phyloP scores from a whole-genome alignment of 2,329 filamentous ascomycete species.

The Diplodia corticola region DNA sequence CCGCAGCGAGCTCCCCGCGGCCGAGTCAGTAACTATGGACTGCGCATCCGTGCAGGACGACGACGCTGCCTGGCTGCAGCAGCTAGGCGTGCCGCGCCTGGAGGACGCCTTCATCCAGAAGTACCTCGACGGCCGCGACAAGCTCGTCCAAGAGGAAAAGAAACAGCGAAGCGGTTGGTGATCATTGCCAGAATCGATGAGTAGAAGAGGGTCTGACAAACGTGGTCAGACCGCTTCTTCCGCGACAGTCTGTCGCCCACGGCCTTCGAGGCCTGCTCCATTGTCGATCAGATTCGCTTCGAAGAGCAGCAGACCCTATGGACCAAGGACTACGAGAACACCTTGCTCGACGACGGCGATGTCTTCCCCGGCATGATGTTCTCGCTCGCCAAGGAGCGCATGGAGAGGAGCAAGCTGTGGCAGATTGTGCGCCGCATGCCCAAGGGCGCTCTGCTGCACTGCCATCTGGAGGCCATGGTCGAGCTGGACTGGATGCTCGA shows the following conservation, averaged over 20 bases:
- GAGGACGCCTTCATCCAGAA: conserved; percentile 78
- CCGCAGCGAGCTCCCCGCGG: background rate
- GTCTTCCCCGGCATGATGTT: conserved; percentile 94
- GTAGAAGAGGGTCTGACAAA: conserved; percentile 31
- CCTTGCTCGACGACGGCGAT: conserved; percentile 63
- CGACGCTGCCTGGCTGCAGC: conserved; percentile 43
- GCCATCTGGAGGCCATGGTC: conserved; percentile 88
- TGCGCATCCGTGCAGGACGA: conserved; percentile 24
- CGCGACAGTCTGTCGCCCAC: conserved; percentile 74
- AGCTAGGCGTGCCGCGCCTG: conserved; percentile 43
- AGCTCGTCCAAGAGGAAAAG: conserved; percentile 77
- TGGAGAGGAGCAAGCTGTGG: conserved; percentile 85
- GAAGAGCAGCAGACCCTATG: conserved; percentile 76
- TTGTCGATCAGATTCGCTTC: conserved; percentile 76
- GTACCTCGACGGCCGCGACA: conserved; percentile 74
- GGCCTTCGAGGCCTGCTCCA: conserved; percentile 72
- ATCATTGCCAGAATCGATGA: conserved; percentile 6
- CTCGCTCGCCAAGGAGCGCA: conserved; percentile 76
- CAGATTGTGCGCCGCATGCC: conserved; percentile 82
- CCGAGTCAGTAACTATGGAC: conserved; percentile 17
- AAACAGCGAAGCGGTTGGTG: conserved; percentile 73
- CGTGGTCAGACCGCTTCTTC: conserved; percentile 64
- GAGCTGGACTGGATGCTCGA: conserved; percentile 79
- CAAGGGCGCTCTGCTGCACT: conserved; percentile 83
- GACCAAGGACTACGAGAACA: conserved; percentile 72